These are phyloP conservation scores for Endothia cerciana DNA, from an alignment of 2,329 filamentous ascomycete genomes.

Conservation along the genomic window DNA sequence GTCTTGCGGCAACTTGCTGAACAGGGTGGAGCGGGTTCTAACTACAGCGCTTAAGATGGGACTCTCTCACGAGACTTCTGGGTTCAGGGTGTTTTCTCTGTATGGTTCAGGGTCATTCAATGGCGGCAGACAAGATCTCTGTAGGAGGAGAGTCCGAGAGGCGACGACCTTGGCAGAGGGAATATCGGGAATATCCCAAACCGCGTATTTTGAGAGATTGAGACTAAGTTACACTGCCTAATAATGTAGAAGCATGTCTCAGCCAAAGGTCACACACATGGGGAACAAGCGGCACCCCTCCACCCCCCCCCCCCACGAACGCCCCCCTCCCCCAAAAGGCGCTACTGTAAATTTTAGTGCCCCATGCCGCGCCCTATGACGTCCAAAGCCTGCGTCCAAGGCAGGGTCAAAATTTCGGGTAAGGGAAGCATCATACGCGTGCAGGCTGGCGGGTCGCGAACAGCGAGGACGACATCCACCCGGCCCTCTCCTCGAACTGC, in stretches of 20 bases:
- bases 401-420: slow-evolving; percentile 14
- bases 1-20: neutral
- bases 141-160: too few relatives aligned
- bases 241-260: too few relatives aligned
- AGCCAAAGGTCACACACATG: too few relatives aligned
- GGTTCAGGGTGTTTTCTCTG: neutral
- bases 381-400: slow-evolving; percentile 1
- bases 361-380: neutral
- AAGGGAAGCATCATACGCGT: slow-evolving; percentile 6
- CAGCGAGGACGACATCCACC: slow-evolving; percentile 15
- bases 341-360: neutral
- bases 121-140: too few relatives aligned
- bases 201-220: too few relatives aligned
- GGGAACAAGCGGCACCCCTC: too few relatives aligned
- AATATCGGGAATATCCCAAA: too few relatives aligned
- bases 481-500: neutral
- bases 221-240: too few relatives aligned
- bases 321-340: neutral
- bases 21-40: neutral
- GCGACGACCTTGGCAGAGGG: too few relatives aligned
- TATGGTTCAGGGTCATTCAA: too few relatives aligned
- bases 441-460: slow-evolving; percentile 13
- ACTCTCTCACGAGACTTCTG: neutral
- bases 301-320: too few relatives aligned
- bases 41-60: neutral